Base-by-base conservation (phyloP, 2,329 filamentous ascomycete species). In the Monosporascus ibericus region DNA sequence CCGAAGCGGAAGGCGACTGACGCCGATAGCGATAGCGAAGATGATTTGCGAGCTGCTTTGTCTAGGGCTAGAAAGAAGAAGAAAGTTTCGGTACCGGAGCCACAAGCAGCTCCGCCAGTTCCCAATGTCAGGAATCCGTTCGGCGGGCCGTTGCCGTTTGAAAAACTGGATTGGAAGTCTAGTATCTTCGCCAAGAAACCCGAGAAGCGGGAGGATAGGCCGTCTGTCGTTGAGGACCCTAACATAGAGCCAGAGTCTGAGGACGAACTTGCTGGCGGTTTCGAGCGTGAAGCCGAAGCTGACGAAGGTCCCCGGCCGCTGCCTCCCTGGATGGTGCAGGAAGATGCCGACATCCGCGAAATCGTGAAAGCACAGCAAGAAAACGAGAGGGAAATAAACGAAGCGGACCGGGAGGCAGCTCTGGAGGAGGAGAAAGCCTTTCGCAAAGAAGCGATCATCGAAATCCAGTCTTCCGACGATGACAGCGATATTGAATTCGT, bases 61-160 rank as follows among this genome's bases (percentile, higher is more conserved):
- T 84, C 85, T 9, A 86, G 85, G 56, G 87, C 88, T 20, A 84
- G 86, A 53, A 81, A 79, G 58, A 75, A 77, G 53, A 81, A 83
- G 64, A 77, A 77, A 40, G 48, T 53, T 5, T 54, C 53, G 6
- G 58, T 67, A 42, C 67, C 68, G 18, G 72, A 68, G 42, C 67
- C 68, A 2, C 42, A 53, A 57, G 36, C 59, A 52, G 63, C 68
- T 4, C 66, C 72, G 20, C 63, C 72, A 3, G 63, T 70, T n/a
- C 67, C 77, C 9, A 84, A 81, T 48, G 75, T 79, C 37, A 82
- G 80, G 58, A 82, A 84, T 60, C 76, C 82, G 0, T 83, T 95
- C 63, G 82, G 82, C 58, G 92, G 92, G 0, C 90, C 92, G 0
- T 70, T 99, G 5, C 94, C 94, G 0, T 99, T 99, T 63, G 91